These are phyloP conservation scores for Podila epicladia DNA, from an alignment of 192 early-diverging fungal species.

Conservation along the genomic window DNA sequence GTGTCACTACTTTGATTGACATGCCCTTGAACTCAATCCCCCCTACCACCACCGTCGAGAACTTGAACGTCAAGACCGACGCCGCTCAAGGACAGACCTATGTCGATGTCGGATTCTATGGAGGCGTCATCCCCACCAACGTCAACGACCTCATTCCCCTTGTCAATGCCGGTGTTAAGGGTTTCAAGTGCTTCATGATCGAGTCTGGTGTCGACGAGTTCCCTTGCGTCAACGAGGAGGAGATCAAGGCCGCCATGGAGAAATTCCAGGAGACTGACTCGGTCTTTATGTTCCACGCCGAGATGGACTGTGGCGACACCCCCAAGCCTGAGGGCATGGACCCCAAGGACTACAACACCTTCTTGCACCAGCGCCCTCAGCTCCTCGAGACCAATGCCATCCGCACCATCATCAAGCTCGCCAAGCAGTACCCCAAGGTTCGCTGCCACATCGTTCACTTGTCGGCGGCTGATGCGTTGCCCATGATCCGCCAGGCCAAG, in stretches of 20 bases:
- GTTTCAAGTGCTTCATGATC: slow-evolving; percentile 88
- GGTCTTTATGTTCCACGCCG: slow-evolving; percentile 84
- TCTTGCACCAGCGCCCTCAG: slow-evolving; percentile 77
- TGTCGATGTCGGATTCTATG: slow-evolving; percentile 84
- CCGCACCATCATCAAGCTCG: slow-evolving; percentile 73
- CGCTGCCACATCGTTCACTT: slow-evolving; percentile 85
- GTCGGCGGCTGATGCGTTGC: slow-evolving; percentile 79
- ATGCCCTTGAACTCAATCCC: slow-evolving; percentile 91
- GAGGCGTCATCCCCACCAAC: slow-evolving; percentile 83
- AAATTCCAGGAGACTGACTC: slow-evolving; percentile 63
- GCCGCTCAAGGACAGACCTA: slow-evolving; percentile 76
- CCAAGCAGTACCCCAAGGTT: slow-evolving; percentile 74
- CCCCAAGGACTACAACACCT: slow-evolving; percentile 67
- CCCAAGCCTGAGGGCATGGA: slow-evolving; percentile 54
- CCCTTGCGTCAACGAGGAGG: slow-evolving; percentile 77
- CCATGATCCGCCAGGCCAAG: slow-evolving; percentile 77
- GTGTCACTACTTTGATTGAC: slow-evolving; percentile 83
- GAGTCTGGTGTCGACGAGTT: slow-evolving; percentile 88
- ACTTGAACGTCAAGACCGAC: slow-evolving; percentile 70
- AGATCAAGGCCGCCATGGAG: slow-evolving; percentile 74
- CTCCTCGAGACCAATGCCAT: slow-evolving; percentile 79
- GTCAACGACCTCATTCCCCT: slow-evolving; percentile 69
- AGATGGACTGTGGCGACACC: slow-evolving; percentile 66
- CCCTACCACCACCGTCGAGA: slow-evolving; percentile 78
- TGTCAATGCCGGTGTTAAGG: slow-evolving; percentile 74